phyloP scores from a whole-genome alignment of 2,329 filamentous ascomycete genomes.

The Penicillium carneum region DNA sequence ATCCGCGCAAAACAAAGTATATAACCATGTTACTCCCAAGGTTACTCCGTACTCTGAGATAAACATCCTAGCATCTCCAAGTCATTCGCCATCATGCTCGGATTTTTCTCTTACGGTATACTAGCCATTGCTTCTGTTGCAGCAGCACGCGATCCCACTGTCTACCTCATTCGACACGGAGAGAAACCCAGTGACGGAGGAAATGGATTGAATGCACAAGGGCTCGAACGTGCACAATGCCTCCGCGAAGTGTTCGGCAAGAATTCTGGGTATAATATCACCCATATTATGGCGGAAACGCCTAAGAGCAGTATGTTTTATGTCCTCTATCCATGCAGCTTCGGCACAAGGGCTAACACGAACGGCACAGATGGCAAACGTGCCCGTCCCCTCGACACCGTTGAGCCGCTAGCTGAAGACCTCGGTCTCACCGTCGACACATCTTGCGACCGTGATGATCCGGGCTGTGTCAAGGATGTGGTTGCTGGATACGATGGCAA shows the following conservation, averaged over 20 bases:
- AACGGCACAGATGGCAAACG: slow-evolving; percentile 56
- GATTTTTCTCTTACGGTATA: not conserved
- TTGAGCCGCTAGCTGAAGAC: slow-evolving; percentile 63
- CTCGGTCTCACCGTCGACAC: slow-evolving; percentile 64
- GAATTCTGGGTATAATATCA: slow-evolving; percentile 62
- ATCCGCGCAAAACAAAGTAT: not conserved
- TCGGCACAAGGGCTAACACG: slow-evolving; percentile 25
- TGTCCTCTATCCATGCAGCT: slow-evolving; percentile 7
- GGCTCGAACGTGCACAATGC: slow-evolving; percentile 66
- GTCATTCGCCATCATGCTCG: not conserved
- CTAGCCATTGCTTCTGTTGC: slow-evolving; percentile 27
- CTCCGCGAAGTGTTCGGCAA: slow-evolving; percentile 64
- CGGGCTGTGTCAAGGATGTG: slow-evolving; percentile 60
- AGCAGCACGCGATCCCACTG: slow-evolving; percentile 53
- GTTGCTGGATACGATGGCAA: slow-evolving; percentile 58
- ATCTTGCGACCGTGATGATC: slow-evolving; percentile 64
- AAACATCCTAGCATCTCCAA: not conserved
- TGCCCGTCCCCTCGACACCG: slow-evolving; percentile 64
- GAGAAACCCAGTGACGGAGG: slow-evolving; percentile 63
- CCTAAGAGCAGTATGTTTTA: slow-evolving; percentile 54
- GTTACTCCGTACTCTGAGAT: not conserved
- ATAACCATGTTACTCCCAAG: not conserved
- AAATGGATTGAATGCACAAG: slow-evolving; percentile 60
- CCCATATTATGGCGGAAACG: slow-evolving; percentile 64
- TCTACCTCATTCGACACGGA: slow-evolving; percentile 70